Base-by-base conservation (phyloP, 73 alveolate species). In the Tetrahymena elliotti region DNA sequence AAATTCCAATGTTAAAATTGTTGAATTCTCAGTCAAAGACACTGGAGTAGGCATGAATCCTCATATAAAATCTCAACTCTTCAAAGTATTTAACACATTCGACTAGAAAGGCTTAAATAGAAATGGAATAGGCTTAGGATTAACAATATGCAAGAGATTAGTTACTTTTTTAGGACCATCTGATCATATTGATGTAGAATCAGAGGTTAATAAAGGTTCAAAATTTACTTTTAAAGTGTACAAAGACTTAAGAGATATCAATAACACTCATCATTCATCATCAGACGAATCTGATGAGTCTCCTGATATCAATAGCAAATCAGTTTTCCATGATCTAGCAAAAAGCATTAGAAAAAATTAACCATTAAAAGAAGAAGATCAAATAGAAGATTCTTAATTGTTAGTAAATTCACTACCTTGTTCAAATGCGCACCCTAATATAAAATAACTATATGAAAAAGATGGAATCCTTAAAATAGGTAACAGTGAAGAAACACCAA, bases 71-170 rank as follows among this genome's bases (percentile, higher is more conserved):
- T 68, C 88, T 68, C 36, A 68, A 24, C 36, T 68, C 34, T 68
- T 68, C 88, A 68, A 68, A n/a, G 36, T 68, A 10, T 68, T 68
- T 31, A 68, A 68, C n/a, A 68, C 88, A 6, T 68, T 68, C 22
- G 88, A 68, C 33, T 31, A 68, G n/a, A 68, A 68, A 24, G 88
- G 88, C n/a, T 31, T 68, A 1, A 94, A 94, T 41, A 35, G 83
- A 39, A 93, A 94, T 84, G 96, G 96, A 84, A 93, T 94, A 6
- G 96, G 96, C 15, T 47, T 94, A 35, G 96, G 96, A 33, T 94
- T 94, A 33, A 94, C 96, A 37, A 94, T 94, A 31, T 84, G 96
- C 35, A 33, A 94, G 33, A 34, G 93, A 22, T 84, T 94, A 40
- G 96, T 94, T n/a, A 38, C 88, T 83, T 52, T 94, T 34, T 53